phyloP scores from a whole-genome alignment of 306 rosid species.

The Alnus rubra region DNA sequence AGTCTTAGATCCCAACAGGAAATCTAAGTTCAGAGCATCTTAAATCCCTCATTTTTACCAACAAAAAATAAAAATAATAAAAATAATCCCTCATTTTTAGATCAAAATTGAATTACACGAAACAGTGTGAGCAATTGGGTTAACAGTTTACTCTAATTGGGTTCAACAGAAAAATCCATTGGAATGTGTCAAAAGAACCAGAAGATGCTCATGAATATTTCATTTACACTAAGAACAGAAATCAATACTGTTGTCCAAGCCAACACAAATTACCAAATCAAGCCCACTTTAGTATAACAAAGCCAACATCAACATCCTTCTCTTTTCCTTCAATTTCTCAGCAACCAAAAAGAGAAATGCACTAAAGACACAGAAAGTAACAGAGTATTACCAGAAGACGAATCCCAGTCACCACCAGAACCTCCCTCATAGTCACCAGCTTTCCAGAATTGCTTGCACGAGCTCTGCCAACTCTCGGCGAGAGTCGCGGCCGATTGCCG shows the following conservation, averaged over 20 bases:
- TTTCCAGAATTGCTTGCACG: conserved; percentile 85
- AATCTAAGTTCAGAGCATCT: background rate
- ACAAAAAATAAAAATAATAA: too few species aligned
- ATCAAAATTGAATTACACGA: background rate
- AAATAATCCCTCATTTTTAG: background rate
- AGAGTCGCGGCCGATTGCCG: conserved; percentile 23
- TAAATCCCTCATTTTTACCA: background rate
- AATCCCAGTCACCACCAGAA: conserved; percentile 36
- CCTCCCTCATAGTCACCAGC: conserved; percentile 88
- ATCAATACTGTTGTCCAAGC: background rate
- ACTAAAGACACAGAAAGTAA: background rate
- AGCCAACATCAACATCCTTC: background rate
- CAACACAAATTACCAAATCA: background rate
- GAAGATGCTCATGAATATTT: background rate
- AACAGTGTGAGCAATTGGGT: too few species aligned
- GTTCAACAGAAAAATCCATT: background rate
- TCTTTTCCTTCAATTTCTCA: background rate
- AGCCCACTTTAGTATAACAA: background rate
- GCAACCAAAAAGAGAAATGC: background rate
- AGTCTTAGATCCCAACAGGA: background rate
- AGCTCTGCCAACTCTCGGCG: conserved; percentile 4
- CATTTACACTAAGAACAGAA: background rate
- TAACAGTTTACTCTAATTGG: background rate
- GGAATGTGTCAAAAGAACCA: background rate
- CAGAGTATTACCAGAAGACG: conserved; percentile 49